Evolutionary conservation across 108 stramenopile genomes (phyloP), one percentile per base, ranked within the genome.

Genomic region (Cyclotella cryptica): DNA sequence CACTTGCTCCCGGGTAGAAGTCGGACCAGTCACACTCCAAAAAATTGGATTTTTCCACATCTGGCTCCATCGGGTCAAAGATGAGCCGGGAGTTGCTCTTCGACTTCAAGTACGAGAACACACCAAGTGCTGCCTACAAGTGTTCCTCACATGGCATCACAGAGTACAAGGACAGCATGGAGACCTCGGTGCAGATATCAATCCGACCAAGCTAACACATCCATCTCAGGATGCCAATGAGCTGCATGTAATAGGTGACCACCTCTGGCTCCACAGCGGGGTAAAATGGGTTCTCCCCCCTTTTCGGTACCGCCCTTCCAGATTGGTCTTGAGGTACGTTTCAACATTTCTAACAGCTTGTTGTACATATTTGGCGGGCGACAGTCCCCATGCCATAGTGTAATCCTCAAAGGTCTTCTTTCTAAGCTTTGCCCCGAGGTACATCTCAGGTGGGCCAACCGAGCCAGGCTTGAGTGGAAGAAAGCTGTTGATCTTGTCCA

Each of bases 161-260:
- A 1, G 67, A 44, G 68, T 74, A 71, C 12, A 74, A 72, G 19
- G 87, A 71, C 28, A 89, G 21, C 62, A 86, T 71, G 43, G 86
- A 85, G 0, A 85, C 81, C 85, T 35, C 84, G 21, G 41, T 52
- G 19, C 30, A 26, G 22, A 89, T 84, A 52, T 89, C 86, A 35
- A 86, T 42, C 40, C 85, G 39, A 35, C 86, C 85, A 11, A 87
- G 30, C 44, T 90, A 83, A 17, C 86, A 83, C 42, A 78, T 75
- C 87, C 87, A 90, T 29, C 81, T 69, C 0, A 87, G 51, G 27
- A 85, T 49, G 21, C 84, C 84, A n/a, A 85, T 77, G 28, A 71
- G 30, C 43, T 46, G 43, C 52, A 60, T 62, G 62, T 44, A 80
- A 24, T 58, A 74, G 0, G 72, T 47, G 26, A 64, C 53, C 21